Conservation (phyloP, 2,329 filamentous ascomycete species). For the Cladobotryum mycophilum region DNA sequence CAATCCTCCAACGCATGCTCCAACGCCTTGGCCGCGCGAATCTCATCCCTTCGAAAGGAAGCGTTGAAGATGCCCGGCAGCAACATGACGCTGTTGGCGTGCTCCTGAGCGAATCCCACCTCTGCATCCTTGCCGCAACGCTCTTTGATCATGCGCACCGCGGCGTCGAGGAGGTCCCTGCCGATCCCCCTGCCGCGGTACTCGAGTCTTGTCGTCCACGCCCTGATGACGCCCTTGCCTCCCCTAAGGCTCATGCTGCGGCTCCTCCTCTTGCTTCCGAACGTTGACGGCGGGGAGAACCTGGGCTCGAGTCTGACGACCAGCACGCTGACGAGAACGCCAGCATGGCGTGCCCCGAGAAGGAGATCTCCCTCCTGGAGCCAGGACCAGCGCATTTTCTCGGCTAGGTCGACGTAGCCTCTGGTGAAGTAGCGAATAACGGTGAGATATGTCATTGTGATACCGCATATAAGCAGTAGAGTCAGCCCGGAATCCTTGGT, state of each 20-base stretch:
- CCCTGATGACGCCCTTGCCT: conserved; percentile 66
- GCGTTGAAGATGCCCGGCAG: conserved; percentile 58
- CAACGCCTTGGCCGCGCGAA: conserved; percentile 47
- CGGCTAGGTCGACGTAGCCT: conserved; percentile 58
- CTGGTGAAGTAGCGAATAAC: conserved; percentile 53
- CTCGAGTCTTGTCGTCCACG: conserved; percentile 69
- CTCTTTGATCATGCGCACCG: conserved; percentile 60
- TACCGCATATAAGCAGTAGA: conserved; percentile 51
- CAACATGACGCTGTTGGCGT: conserved; percentile 66
- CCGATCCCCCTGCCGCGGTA: conserved; percentile 71
- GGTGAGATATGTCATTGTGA: conserved; percentile 58
- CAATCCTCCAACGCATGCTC: conserved; percentile 45
- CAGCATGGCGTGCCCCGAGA: conserved; percentile 61
- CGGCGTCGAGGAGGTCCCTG: conserved; percentile 64
- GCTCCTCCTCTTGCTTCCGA: conserved; percentile 30
- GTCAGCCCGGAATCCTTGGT: conserved; percentile 47
- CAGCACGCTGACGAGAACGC: conserved; percentile 63
- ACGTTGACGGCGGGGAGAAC: conserved; percentile 15
- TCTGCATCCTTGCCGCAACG: conserved; percentile 61
- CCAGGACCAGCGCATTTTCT: conserved; percentile 57
- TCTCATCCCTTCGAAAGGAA: conserved; percentile 53
- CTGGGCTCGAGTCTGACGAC: conserved; percentile 58
- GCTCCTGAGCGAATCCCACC: conserved; percentile 67
- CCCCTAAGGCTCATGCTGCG: conserved; percentile 40
- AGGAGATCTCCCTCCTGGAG: conserved; percentile 51